Percentiles rank a stretch among this genome's conserved stretches.
phyloP scores from a whole-genome alignment of 2,329 filamentous ascomycete genomes.

The Diaporthe sp. region DNA sequence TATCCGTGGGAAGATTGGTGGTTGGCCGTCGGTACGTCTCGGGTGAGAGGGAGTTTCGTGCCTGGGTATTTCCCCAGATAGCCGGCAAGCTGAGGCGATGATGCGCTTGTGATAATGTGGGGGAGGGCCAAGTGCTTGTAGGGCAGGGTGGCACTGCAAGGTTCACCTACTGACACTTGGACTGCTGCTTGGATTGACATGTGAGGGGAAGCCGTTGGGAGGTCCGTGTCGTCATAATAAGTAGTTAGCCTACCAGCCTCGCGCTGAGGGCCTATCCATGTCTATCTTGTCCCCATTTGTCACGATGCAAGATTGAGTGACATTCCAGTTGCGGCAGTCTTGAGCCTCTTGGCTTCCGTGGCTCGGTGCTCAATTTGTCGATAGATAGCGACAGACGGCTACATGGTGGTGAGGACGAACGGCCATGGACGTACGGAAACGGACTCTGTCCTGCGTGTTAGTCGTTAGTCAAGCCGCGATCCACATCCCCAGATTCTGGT shows the following conservation, averaged over 20 bases:
- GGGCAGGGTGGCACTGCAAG: constrained; percentile 13
- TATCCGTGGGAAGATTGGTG: constrained; percentile 50
- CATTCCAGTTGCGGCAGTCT: constrained; percentile 8
- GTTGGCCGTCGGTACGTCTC: constrained; percentile 38
- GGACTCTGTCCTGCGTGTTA: background rate
- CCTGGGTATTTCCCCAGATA: constrained; percentile 27
- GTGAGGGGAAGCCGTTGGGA: constrained; percentile 29
- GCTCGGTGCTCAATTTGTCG: background rate
- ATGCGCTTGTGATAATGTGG: constrained; percentile 50
- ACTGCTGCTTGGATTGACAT: constrained; percentile 34
- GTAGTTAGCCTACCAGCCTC: background rate
- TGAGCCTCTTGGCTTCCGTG: background rate
- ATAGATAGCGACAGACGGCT: background rate
- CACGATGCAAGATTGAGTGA: constrained; percentile 3
- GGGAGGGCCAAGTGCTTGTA: constrained; percentile 39
- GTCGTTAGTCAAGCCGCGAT: background rate
- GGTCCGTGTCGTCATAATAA: constrained; percentile 25
- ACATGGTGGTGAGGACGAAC: background rate
- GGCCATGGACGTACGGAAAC: background rate
- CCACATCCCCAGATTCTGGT: constrained; percentile 37
- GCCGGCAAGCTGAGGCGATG: constrained; percentile 29
- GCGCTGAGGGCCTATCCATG: background rate
- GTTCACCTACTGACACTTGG: background rate
- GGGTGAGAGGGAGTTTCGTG: constrained; percentile 41
- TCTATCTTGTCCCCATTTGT: constrained; percentile 19